A percentile compares a stretch with the other conserved stretches of the same genome.
Conservation (phyloP, 345 rosid genomes). For the Physaria fendleri region DNA sequence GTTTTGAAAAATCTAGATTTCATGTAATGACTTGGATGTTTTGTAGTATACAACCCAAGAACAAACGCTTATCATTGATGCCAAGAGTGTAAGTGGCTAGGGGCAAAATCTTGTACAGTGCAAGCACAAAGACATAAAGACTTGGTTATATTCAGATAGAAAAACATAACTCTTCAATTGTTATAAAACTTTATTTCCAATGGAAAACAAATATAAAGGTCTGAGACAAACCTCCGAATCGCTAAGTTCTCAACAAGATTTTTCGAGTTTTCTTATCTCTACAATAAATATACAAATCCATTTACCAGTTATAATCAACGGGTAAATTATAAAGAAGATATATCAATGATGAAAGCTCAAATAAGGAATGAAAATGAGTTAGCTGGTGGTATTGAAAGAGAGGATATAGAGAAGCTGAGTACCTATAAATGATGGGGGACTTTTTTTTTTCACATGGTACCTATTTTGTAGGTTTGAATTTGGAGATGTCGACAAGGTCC, state of each 20-base stretch:
- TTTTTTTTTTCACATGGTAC: conserved; percentile 75
- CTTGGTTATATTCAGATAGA: not conserved
- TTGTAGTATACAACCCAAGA: no score
- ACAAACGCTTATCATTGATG: no score
- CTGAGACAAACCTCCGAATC: conserved; percentile 16
- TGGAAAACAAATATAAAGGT: conserved; percentile 8
- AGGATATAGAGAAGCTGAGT: conserved; percentile 13
- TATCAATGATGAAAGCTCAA: conserved; percentile 19
- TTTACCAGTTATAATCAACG: conserved; percentile 16
- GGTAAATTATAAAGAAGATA: conserved; percentile 11
- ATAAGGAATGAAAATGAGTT: conserved; percentile 14
- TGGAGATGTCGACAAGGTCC: conserved; percentile 89
- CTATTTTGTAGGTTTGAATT: conserved; percentile 68
- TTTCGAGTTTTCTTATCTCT: conserved; percentile 28
- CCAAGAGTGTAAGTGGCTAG: no score
- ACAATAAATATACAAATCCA: conserved; percentile 30
- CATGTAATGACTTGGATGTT: no score
- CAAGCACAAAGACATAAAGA: not conserved
- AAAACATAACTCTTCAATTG: not conserved
- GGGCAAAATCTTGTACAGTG: no score
- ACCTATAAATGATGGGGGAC: not conserved
- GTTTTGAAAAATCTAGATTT: no score
- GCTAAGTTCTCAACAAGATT: conserved; percentile 16
- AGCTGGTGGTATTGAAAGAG: conserved; percentile 18
- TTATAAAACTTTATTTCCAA: not conserved